Evolutionary conservation across 2,329 filamentous ascomycete species (phyloP).

Genomic region (Fusarium equiseti): DNA sequence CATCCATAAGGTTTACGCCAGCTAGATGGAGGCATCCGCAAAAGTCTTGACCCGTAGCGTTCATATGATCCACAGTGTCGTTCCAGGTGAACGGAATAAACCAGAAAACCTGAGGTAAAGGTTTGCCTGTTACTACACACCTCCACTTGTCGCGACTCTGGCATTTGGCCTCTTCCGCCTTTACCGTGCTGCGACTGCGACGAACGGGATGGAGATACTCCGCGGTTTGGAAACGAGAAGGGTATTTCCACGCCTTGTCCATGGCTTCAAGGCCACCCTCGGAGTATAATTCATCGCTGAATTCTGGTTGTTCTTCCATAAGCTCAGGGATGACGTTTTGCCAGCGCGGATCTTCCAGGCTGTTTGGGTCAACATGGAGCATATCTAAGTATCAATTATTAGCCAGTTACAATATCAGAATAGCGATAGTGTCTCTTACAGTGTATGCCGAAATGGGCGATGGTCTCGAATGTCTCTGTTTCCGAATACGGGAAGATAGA

Average conservation of each 20-base stretch:
- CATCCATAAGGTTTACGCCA: accelerated
- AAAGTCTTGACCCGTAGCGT: not conserved
- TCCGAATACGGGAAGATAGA: no score
- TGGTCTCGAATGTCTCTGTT: no score
- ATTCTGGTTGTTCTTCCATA: no score
- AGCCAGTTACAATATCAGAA: accelerated
- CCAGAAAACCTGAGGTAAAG: not conserved
- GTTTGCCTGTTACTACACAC: not conserved
- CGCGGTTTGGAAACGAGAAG: accelerated
- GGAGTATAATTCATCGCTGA: no score
- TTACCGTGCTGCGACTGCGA: not conserved
- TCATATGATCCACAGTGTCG: not conserved
- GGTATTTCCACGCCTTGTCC: no score
- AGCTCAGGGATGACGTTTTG: not conserved
- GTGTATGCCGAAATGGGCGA: no score
- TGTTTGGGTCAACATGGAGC: not conserved
- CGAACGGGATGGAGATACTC: accelerated
- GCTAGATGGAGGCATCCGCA: no score
- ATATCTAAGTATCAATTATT: not conserved
- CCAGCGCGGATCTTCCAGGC: not conserved
- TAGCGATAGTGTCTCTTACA: no score
- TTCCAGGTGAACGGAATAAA: conserved; percentile 7
- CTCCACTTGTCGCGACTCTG: not conserved
- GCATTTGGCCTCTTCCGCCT: not conserved
- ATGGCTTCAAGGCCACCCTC: no score